Evolutionary conservation across 495 filamentous ascomycete genomes (phyloP).

Genomic region (Hypoxylon cercidicola): DNA sequence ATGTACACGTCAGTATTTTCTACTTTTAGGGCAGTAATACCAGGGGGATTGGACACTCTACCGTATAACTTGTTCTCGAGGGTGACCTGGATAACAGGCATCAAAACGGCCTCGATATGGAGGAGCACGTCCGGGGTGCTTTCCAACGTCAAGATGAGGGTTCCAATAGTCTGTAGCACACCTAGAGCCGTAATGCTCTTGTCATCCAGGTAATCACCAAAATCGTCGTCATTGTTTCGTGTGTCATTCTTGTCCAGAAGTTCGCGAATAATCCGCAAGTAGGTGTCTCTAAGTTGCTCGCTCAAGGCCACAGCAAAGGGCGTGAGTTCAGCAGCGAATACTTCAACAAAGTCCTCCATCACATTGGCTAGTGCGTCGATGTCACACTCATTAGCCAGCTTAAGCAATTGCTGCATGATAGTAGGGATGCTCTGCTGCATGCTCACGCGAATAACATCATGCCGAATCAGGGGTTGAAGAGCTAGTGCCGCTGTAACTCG

Average conservation of each 20-base stretch:
- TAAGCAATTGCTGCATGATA: constrained; percentile 98
- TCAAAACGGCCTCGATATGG: constrained; percentile 93
- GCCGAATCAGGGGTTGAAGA: constrained; percentile 92
- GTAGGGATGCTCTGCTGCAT: constrained; percentile 99
- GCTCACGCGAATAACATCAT: constrained; percentile 89
- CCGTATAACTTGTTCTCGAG: constrained; percentile 96
- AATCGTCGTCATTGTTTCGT: constrained; percentile 76
- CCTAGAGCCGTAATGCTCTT: constrained; percentile 98
- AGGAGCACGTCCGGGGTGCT: constrained; percentile 93
- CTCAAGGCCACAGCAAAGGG: constrained; percentile 98
- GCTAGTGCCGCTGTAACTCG: constrained; percentile 95
- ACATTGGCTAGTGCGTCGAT: constrained; percentile 96
- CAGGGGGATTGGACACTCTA: constrained; percentile 39
- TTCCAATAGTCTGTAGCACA: constrained; percentile 97
- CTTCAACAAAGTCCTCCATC: constrained; percentile 99
- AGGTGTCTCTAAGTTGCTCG: constrained; percentile 96
- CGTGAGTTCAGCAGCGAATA: constrained; percentile 93
- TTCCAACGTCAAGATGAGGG: constrained; percentile 94
- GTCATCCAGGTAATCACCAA: constrained; percentile 93
- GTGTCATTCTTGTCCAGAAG: constrained; percentile 85
- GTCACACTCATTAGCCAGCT: constrained; percentile 94
- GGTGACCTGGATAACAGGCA: constrained; percentile 96
- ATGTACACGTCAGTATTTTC: constrained; percentile 36
- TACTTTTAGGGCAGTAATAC: background rate
- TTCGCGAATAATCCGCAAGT: constrained; percentile 91